Evolutionary conservation across 2,329 filamentous ascomycete genomes (phyloP), one percentile per base, ranked within the genome.

Genomic region (Kalmusia sp.): DNA sequence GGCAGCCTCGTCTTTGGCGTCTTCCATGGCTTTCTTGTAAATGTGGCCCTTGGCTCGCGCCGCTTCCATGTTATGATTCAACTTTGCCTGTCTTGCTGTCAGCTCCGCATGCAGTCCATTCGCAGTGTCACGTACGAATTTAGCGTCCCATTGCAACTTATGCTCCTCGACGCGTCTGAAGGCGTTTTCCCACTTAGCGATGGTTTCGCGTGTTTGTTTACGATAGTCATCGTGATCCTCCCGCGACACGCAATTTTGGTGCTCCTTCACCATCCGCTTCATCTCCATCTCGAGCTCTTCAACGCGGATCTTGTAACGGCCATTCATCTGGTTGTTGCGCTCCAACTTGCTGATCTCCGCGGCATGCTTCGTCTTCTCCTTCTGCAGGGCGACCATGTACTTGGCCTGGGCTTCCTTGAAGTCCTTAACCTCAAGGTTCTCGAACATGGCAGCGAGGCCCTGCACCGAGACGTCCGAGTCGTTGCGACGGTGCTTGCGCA

Each of bases 361-460:
- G 4, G 57, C 54, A 45, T 70, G 65, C 33, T 62, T 67, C 51
- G 76, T 72, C 59, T 77, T 76, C 15, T 79, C 76, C 46, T 77
- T 73, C 31, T 76, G 69, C 30, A 81, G 55, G 44, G 77, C 73
- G 8, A 75, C 68, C 54, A 79, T 75, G 55, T 78, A 77, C 49
- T 74, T 74, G 48, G 74, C 72, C 49, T 74, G 73, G 55, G 73
- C 70, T 61, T 80, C 77, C 43, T 78, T 74, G 49, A 72, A 71
- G 63, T 82, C 79, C 65, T 77, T 77, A 52, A 82, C 76, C 52
- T 87, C 83, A 30, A 91, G 79, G 52, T 80, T 84, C 76, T 91
- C 90, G 74, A 91, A 91, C 72, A 90, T 88, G 67, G 84, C 86
- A 57, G 90, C 88, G 67, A 82, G 74, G 34, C 77, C 77, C 33